Conservation (phyloP, 2,329 filamentous ascomycete genomes). For the Claviceps monticola region DNA sequence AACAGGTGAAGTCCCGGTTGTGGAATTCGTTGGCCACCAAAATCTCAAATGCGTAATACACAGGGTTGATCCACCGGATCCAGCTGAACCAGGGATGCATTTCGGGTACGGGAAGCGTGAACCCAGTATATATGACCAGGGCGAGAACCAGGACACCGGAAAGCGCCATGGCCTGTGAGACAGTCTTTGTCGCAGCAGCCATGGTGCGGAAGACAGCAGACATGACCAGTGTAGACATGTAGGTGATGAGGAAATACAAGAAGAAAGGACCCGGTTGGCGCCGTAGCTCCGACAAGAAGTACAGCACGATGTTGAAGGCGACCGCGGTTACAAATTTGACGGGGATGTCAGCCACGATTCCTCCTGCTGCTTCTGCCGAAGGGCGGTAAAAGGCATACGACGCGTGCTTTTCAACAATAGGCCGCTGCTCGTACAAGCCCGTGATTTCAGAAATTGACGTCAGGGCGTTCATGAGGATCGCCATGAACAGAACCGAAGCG, state of each 20-base stretch:
- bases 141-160: conserved; percentile 43
- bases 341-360: conserved; percentile 41
- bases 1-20: conserved; percentile 41
- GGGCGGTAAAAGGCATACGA: conserved; percentile 39
- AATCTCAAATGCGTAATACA: conserved; percentile 61
- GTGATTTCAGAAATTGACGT: conserved; percentile 42
- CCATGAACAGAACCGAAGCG: conserved; percentile 46
- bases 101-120: conserved; percentile 33
- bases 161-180: conserved; percentile 41
- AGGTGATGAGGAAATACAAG: conserved; percentile 58
- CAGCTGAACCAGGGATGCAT: conserved; percentile 64
- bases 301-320: conserved; percentile 42
- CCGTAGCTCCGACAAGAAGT: conserved; percentile 40
- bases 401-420: conserved; percentile 35
- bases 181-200: conserved; percentile 53
- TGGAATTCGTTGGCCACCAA: conserved; percentile 62
- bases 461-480: conserved; percentile 44
- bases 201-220: conserved; percentile 64
- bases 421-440: conserved; percentile 29
- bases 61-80: conserved; percentile 63
- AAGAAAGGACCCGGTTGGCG: conserved; percentile 58
- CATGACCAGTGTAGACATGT: conserved; percentile 57
- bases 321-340: conserved; percentile 38
- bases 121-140: conserved; percentile 48
- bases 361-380: conserved; percentile 37